Conservation (phyloP, 352 stramenopile genomes). For the Pythium phragmiticola region DNA sequence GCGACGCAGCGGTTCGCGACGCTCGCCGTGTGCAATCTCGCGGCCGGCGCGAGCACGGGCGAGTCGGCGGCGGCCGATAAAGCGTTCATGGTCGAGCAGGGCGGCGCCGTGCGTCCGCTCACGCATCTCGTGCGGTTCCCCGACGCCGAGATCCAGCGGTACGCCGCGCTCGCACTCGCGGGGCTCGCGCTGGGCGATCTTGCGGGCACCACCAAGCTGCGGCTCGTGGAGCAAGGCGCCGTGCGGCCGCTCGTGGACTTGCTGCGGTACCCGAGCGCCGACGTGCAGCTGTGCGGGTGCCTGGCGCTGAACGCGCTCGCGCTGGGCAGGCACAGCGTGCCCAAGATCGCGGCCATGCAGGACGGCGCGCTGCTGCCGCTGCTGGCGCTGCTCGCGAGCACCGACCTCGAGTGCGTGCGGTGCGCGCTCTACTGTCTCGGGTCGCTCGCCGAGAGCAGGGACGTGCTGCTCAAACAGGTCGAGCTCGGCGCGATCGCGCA, state of each 20-base stretch:
- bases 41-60: conserved; percentile 36
- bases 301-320: conserved; percentile 91
- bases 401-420: conserved; percentile 89
- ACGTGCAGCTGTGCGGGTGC: conserved; percentile 92
- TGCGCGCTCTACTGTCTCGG: conserved; percentile 92
- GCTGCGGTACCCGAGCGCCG: conserved; percentile 91
- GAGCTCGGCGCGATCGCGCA: conserved; percentile 85
- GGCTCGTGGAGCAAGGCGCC: conserved; percentile 91
- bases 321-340: conserved; percentile 81
- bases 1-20: conserved; percentile 94
- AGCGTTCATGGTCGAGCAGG: conserved; percentile 89
- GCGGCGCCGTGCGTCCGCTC: conserved; percentile 90
- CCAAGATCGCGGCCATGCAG: conserved; percentile 91
- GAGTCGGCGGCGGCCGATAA: conserved; percentile 58
- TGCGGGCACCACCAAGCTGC: conserved; percentile 91
- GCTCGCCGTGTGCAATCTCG: conserved; percentile 94
- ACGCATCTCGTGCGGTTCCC: conserved; percentile 94
- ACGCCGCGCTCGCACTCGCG: conserved; percentile 90
- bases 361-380: conserved; percentile 88
- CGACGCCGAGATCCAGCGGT: conserved; percentile 95
- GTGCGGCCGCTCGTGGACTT: conserved; percentile 92
- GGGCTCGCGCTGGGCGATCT: conserved; percentile 88
- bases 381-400: conserved; percentile 80
- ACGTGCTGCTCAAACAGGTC: conserved; percentile 91
- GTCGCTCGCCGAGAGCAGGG: conserved; percentile 89